Evolutionary conservation across 495 filamentous ascomycete genomes (phyloP).

Genomic region (Niebla homalea): DNA sequence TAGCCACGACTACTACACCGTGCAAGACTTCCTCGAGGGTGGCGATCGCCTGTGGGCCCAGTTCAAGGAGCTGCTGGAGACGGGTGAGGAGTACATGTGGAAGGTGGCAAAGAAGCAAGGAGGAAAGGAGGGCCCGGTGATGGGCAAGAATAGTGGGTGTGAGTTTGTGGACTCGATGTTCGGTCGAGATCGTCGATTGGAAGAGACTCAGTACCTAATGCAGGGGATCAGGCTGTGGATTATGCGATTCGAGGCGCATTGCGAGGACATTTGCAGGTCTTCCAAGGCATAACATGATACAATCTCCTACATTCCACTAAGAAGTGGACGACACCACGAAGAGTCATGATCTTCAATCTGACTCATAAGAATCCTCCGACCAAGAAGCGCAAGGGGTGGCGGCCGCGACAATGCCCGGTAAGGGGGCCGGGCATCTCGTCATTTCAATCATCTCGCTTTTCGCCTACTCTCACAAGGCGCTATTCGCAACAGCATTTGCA

Average conservation of each 20-base stretch:
- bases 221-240: slow-evolving; percentile 83
- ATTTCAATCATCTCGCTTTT: too few species aligned
- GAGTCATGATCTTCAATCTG: too few species aligned
- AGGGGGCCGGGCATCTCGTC: too few species aligned
- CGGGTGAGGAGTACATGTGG: slow-evolving; percentile 90
- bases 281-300: too few species aligned
- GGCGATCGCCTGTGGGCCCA: slow-evolving; percentile 79
- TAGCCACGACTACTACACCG: slow-evolving; percentile 60
- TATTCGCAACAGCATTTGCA: too few species aligned
- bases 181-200: slow-evolving; percentile 79
- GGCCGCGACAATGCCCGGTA: too few species aligned
- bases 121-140: slow-evolving; percentile 52
- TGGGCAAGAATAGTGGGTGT: slow-evolving; percentile 85
- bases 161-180: slow-evolving; percentile 98
- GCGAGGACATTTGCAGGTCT: slow-evolving; percentile 55
- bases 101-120: slow-evolving; percentile 54
- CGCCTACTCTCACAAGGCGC: too few species aligned
- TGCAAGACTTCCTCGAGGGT: slow-evolving; percentile 84
- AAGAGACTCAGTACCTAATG: slow-evolving; percentile 94
- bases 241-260: slow-evolving; percentile 92
- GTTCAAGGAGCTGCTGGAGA: slow-evolving; percentile 75
- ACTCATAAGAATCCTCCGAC: too few species aligned
- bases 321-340: too few species aligned
- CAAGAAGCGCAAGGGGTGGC: too few species aligned
- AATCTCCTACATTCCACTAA: too few species aligned